phyloP scores from a whole-genome alignment of 2,329 filamentous ascomycete genomes.

The Paraphaeosphaeria minitans region DNA sequence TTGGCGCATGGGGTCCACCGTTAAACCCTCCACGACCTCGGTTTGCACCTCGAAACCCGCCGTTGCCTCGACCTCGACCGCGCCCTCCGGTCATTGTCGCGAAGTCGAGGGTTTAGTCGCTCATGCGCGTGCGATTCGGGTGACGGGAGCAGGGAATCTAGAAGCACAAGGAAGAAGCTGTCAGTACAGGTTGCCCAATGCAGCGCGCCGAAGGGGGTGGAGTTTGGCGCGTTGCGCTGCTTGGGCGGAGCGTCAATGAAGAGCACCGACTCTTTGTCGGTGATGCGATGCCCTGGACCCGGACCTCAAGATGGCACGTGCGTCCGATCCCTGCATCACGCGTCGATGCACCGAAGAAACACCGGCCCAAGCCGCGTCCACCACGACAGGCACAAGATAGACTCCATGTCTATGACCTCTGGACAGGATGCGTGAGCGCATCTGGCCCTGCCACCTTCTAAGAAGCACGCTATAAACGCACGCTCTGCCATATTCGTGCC shows the following conservation, averaged over 20 bases:
- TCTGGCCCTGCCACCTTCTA: too few species aligned
- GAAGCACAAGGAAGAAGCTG: not conserved
- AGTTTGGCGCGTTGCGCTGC: slow-evolving; percentile 1
- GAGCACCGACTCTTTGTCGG: slow-evolving; percentile 1
- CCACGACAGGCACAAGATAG: too few species aligned
- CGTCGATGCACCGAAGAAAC: not conserved
- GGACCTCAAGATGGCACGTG: not conserved
- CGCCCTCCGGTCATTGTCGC: slow-evolving; percentile 7
- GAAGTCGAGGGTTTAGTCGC: not conserved
- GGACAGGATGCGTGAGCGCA: too few species aligned
- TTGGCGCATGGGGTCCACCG: not conserved
- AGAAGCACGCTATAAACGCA: too few species aligned
- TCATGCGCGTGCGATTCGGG: not conserved
- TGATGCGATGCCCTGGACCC: too few species aligned
- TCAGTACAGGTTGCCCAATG: not conserved
- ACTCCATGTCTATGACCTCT: too few species aligned
- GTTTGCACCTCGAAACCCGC: not conserved
- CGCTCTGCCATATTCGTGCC: too few species aligned
- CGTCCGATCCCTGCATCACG: not conserved
- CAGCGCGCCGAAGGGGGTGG: not conserved
- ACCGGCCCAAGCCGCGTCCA: too few species aligned
- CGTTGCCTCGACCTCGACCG: slow-evolving; percentile 1
- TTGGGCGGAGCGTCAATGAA: not conserved
- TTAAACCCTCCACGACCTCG: not conserved
- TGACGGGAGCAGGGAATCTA: not conserved